phyloP scores from a whole-genome alignment of 129 eudicot genomes.

The Apium graveolens region DNA sequence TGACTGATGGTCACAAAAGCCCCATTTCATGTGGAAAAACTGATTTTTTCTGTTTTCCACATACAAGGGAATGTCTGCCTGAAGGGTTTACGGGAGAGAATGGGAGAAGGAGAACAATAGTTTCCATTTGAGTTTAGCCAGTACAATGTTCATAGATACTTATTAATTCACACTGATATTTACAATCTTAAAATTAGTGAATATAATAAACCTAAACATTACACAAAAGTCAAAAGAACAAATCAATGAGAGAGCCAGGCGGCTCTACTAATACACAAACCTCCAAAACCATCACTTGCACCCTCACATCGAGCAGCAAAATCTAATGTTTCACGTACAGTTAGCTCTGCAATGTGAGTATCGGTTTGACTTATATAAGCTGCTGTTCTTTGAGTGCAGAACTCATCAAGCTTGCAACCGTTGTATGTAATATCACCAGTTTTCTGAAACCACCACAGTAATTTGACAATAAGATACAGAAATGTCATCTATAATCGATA shows the following conservation, averaged over 20 bases:
- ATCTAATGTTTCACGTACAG: slow-evolving; percentile 87
- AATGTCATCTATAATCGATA: background rate
- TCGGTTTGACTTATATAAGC: slow-evolving; percentile 93
- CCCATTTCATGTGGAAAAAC: background rate
- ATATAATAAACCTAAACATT: background rate
- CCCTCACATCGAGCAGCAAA: slow-evolving; percentile 97
- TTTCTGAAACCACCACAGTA: slow-evolving; percentile 39
- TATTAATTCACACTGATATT: background rate
- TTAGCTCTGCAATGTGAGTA: slow-evolving; percentile 77
- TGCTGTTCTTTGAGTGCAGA: slow-evolving; percentile 64
- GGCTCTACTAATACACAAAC: slow-evolving; percentile 26
- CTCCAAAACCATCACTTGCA: slow-evolving; percentile 59
- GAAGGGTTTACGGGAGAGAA: background rate
- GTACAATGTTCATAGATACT: background rate
- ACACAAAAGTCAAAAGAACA: background rate
- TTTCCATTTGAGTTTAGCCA: no score
- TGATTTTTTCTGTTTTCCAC: background rate
- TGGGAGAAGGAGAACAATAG: no score
- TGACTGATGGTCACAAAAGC: background rate
- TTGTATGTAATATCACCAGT: slow-evolving; percentile 68
- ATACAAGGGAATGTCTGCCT: background rate
- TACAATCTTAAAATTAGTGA: background rate
- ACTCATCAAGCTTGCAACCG: slow-evolving; percentile 64
- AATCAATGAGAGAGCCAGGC: background rate
- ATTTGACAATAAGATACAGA: background rate